Percentiles rank a stretch among this genome's conserved stretches.
Conservation (phyloP, 73 alveolate species). For the Breviolum minutum region DNA sequence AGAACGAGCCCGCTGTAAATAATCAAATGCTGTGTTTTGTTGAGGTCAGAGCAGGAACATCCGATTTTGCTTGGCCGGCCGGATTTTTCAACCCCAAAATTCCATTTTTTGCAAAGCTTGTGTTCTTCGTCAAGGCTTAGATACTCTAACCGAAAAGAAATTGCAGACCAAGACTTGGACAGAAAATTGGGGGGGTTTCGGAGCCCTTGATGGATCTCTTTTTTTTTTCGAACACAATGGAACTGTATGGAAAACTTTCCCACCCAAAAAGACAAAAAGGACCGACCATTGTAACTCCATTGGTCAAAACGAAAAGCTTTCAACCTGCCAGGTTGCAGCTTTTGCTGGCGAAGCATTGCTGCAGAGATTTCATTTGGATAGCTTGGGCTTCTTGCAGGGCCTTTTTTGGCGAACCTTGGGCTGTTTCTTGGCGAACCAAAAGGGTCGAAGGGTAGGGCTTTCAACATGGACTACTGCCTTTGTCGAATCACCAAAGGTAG, state of each 20-base stretch:
- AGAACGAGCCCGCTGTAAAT: not conserved
- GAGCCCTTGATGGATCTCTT: too few relatives aligned
- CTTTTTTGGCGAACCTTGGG: conserved; percentile 81
- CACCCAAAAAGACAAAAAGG: too few relatives aligned
- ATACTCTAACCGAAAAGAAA: not conserved
- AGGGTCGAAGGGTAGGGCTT: not conserved
- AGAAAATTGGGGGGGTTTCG: too few relatives aligned
- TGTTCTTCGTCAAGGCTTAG: not conserved
- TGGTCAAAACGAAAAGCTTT: not conserved
- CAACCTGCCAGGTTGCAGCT: conserved; percentile 63
- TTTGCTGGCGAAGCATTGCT: conserved; percentile 76
- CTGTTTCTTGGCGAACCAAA: conserved; percentile 4
- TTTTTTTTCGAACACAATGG: too few relatives aligned
- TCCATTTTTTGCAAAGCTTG: too few relatives aligned
- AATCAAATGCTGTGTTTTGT: not conserved
- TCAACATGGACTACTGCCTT: not conserved
- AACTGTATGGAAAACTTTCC: too few relatives aligned
- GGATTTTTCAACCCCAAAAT: not conserved
- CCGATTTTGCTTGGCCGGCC: conserved; percentile 47
- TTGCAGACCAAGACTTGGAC: not conserved
- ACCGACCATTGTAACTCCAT: not conserved
- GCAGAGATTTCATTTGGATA: conserved; percentile 59
- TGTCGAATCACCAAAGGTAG: not conserved
- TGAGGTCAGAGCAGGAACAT: conserved; percentile 60
- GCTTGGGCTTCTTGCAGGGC: conserved; percentile 48